Evolutionary conservation across 1,139 yeast species (phyloP), one percentile per base, ranked within the genome.

Genomic region (Hyphopichia pseudoburtonii): DNA sequence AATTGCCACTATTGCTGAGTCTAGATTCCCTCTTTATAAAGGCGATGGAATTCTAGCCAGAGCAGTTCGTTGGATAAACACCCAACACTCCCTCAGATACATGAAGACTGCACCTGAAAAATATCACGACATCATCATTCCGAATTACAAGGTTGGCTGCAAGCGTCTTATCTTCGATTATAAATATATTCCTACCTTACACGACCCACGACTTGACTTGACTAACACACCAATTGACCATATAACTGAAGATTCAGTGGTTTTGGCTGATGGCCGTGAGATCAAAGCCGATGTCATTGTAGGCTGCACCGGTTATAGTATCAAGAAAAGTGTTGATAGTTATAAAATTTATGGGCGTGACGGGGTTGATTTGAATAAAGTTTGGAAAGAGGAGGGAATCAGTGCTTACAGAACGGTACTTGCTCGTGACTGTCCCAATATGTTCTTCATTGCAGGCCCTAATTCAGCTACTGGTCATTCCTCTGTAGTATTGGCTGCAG

Each of bases 381-480:
- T 45, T 4, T 68, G 74, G 73, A 32, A 36, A 1, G 49, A 56
- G 6, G 55, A 63, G 19, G 70, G 72, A 4, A 50, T 57, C 4
- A 43, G 60, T 34, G 74, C 75, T 7, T 69, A 68, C 46, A 57
- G 64, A 36, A 68, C 76, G 0, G 23, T 54, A 10, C 45, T 68
- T 45, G 51, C 60, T 10, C 62, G 60, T 34, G 55, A 67, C 26
- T 53, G 60, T 34, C 76, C 76, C 16, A 70, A 70, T 40, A 42
- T 59, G 10, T 66, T 67, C 42, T 19, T 60, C 9, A 54, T 70
- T 43, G 70, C 60, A 3, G 76, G 76, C 3, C 74, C 76, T 19
- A 70, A 70, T 41, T 56, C 70, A 3, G 70, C 71, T 14, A 66
- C 74, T 11, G 76, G 76, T 5, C 75, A 70, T 43, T 57, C 71